Percentiles rank a stretch among this genome's conserved stretches.
phyloP scores from a whole-genome alignment of 306 rosid genomes.

The Castanea crenata region DNA sequence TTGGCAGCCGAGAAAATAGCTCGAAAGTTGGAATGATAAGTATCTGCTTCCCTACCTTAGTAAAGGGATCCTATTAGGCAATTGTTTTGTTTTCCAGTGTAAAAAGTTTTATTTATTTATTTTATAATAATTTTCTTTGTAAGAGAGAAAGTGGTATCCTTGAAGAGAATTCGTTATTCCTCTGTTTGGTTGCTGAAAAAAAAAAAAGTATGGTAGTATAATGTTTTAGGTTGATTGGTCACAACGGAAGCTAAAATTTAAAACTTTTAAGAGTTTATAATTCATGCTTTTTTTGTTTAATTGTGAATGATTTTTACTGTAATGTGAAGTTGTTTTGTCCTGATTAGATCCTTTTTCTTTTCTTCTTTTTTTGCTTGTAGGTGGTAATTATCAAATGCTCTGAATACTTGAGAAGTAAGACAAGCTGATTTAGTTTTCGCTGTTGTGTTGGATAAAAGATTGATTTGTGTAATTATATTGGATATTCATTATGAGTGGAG shows the following conservation, averaged over 20 bases:
- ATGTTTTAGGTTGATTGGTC: not conserved
- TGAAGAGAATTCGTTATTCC: no score
- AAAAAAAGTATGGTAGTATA: not conserved
- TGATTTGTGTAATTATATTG: slow-evolving; percentile 19
- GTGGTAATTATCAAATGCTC: slow-evolving; percentile 12
- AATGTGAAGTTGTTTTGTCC: not conserved
- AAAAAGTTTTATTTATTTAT: no score
- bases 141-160: no score
- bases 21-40: no score
- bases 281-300: not conserved
- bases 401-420: not conserved
- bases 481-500: slow-evolving; percentile 61
- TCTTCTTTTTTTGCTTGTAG: not conserved
- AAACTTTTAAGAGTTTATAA: not conserved
- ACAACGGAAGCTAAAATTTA: not conserved
- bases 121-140: no score
- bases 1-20: no score
- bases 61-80: no score
- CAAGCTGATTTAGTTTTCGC: slow-evolving; percentile 21
- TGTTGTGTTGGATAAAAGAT: slow-evolving; percentile 19
- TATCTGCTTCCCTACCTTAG: no score
- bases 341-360: not conserved
- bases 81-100: no score
- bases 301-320: not conserved
- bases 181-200: not conserved